Percentiles rank a stretch among this genome's conserved stretches.
Evolutionary conservation across 1,139 yeast genomes (phyloP).

Genomic region (Pneumocystis carinii): DNA sequence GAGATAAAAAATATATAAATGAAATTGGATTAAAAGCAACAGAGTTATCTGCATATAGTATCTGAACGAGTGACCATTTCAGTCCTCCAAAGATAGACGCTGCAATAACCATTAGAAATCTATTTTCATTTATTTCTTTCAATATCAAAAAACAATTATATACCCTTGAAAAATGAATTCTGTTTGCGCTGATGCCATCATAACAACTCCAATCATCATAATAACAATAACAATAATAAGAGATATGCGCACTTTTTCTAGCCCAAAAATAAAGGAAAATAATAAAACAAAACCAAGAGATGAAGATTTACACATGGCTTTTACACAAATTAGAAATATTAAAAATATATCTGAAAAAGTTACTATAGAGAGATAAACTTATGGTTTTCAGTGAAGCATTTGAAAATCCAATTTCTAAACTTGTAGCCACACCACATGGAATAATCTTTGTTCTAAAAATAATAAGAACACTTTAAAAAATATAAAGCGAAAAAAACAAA

Average conservation of each 20-base stretch:
- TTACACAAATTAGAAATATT: slow-evolving; percentile 22
- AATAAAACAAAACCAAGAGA: slow-evolving; percentile 73
- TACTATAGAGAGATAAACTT: slow-evolving; percentile 76
- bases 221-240: slow-evolving; percentile 52
- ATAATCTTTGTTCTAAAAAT: slow-evolving; percentile 35
- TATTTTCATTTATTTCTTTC: slow-evolving; percentile 2
- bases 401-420: slow-evolving; percentile 88
- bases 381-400: slow-evolving; percentile 69
- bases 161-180: slow-evolving; percentile 24
- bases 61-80: slow-evolving; percentile 88
- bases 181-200: slow-evolving; percentile 62
- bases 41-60: slow-evolving; percentile 48
- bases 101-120: slow-evolving; percentile 48
- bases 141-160: not conserved
- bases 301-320: slow-evolving; percentile 40
- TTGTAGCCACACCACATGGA: slow-evolving; percentile 78
- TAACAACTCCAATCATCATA: slow-evolving; percentile 68
- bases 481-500: slow-evolving; percentile 10
- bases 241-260: slow-evolving; percentile 58
- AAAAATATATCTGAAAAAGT: slow-evolving; percentile 23
- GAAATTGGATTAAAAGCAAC: slow-evolving; percentile 59
- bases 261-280: slow-evolving; percentile 65
- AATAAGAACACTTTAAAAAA: not conserved
- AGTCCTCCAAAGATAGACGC: slow-evolving; percentile 79
- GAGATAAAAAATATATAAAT: slow-evolving; percentile 71